Base-by-base conservation (phyloP, 2,329 filamentous ascomycete species). In the Aspergillus spinulosporus region DNA sequence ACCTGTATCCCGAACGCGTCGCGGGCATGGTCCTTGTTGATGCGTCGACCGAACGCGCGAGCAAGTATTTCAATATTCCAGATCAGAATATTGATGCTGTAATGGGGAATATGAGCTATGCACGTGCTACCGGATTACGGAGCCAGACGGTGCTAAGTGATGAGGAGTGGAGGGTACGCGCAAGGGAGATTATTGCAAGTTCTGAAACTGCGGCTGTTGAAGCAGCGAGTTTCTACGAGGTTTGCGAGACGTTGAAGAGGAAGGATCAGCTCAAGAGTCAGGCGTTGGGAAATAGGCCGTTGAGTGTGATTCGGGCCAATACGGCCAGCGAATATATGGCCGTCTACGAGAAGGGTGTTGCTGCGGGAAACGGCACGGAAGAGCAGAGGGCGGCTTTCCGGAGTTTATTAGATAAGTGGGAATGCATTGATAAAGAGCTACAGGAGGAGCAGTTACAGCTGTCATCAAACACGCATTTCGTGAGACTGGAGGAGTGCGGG, bases 21-120 rank as follows among this genome's bases (percentile, higher is more conserved):
- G 65, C 59, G 1, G 73, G 74, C 1, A 72, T 76, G 64, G 72
- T 76, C 1, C 66, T 77, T 5, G 62, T 57, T 3, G 74, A 77
- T 21, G 68, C 66, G 15, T 63, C 69, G 26, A 72, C 72, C 1
- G 74, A 77, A 52, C 66, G 68, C 21, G 63, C 66, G 28, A 58
- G 54, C 42, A 59, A 66, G 26, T 68, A 71, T 45, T 71, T 74
- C 52, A 60, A 53, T 7, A 52, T 71, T 4, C 72, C 69, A 0
- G 67, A 73, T 51, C 59, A 61, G 2, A 66, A 72, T 44, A 65
- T 75, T 14, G 42, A 43, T 4, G 67, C 71, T 4, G 64, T 75
- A 3, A 40, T 70, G 31, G 68, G 69, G 0, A 54, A 66, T 49
- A 53, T 75, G 36, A 69, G 68, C 5, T 67, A 68, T 36, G 66